Base-by-base conservation (phyloP, 305 asterid species). In the Solanum hybrid region DNA sequence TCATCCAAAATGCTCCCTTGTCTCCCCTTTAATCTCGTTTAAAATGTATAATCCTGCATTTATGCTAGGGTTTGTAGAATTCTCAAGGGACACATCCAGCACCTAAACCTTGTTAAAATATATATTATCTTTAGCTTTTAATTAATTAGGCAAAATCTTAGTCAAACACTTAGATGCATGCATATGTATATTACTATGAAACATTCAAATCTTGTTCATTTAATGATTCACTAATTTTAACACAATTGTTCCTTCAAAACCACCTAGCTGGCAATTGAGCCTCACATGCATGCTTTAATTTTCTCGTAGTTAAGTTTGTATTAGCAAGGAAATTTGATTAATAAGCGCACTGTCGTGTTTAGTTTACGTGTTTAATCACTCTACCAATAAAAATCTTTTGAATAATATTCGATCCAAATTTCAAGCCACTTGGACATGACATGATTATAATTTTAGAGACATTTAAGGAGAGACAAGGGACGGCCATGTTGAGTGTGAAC, bases 21-120 rank as follows among this genome's bases (percentile, higher is more conserved):
- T 93, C 95, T 93, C 88, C 93, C 90, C 72, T n/a, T 90, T 90
- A 72, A 90, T 91, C 90, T 0, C 29, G 90, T 89, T 91, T 87
- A 73, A 89, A 89, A 80, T 80, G 86, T 88, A 87, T 51, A 39
- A 86, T 27, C 83, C 80, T 88, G 92, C 94, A 90, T 80, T 76
- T 70, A 89, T 93, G 95, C 91, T 95, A 95, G 95, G 96, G 94
- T 93, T 93, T 93, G 92, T 87, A 89, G 82, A 89, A 89, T 90
- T 90, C 88, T 91, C 38, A 92, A 87, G 88, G 51, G 93, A 90
- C 94, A 90, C 36, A 32, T 70, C 26, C 72, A 82, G 24, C 77
- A 87, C 88, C 77, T 79, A 83, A 81, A 79, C 86, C 89, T 75
- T 22, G 89, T 78, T 82, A 73, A 79, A 61, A 79, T 79, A 83